A percentile compares a stretch with the other conserved stretches of the same genome.
phyloP scores from a whole-genome alignment of 257 asterid genomes.

The Lantana camara region DNA sequence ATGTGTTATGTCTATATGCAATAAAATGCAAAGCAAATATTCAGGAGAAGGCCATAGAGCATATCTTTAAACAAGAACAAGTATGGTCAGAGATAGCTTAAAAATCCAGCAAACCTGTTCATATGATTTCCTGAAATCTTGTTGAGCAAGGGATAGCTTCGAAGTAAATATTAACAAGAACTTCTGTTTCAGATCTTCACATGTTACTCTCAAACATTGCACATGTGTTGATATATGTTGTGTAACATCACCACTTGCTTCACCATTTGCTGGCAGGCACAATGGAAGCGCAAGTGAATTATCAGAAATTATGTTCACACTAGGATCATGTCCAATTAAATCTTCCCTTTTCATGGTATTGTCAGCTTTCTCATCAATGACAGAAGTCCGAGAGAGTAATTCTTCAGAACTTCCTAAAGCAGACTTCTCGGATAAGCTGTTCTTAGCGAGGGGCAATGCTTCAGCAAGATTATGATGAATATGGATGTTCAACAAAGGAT shows the following conservation, averaged over 20 bases:
- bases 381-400: constrained; percentile 27
- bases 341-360: constrained; percentile 39
- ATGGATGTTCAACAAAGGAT: constrained; percentile 91
- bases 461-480: constrained; percentile 91
- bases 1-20: neutral
- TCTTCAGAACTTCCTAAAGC: constrained; percentile 38
- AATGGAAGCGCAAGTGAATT: constrained; percentile 38
- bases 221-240: constrained; percentile 36
- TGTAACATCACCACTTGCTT: constrained; percentile 28
- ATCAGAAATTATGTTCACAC: constrained; percentile 30
- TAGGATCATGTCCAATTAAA: constrained; percentile 30
- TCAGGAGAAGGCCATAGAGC: constrained; percentile 16
- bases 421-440: constrained; percentile 32
- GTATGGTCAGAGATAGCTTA: constrained; percentile 23
- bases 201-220: constrained; percentile 46
- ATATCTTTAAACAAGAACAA: constrained; percentile 10
- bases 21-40: constrained; percentile 4
- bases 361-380: constrained; percentile 35
- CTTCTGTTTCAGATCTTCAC: constrained; percentile 72
- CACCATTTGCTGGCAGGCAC: constrained; percentile 34
- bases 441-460: constrained; percentile 43
- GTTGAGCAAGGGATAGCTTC: constrained; percentile 67
- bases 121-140: constrained; percentile 76
- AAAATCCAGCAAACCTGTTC: constrained; percentile 69
- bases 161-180: constrained; percentile 68